Evolutionary conservation across 176 grass and related monocot species (phyloP), one percentile per base, ranked within the genome.

Genomic region (Luzula sylvatica): DNA sequence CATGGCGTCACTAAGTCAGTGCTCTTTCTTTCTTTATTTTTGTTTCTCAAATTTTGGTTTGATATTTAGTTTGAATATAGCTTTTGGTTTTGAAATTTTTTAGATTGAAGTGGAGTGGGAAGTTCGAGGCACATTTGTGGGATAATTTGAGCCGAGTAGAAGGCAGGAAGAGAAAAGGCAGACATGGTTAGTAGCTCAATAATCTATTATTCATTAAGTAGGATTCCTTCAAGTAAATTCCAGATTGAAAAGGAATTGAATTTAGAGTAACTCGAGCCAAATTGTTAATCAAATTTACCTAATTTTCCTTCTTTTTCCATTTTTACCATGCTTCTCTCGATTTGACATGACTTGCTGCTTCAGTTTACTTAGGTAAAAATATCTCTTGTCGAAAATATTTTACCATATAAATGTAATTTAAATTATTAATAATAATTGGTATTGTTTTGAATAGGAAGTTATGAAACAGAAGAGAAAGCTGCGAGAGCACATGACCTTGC

Each of bases 401-500:
- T 76, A 42, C 61, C 57, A 53, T 26, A 47, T 30, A 30, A 50
- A 46, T 64, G 20, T 69, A 21, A 23, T 2, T 52, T 49, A 27
- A 24, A 20, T 49, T 73, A 77, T 29, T 65, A 77, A 47, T 52
- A 65, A 20, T 23, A 9, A 61, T 68, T 55, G 65, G 44, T n/a
- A n/a, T n/a, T n/a, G n/a, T 35, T 26, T 53, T 40, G 28, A 43
- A 58, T 67, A 98, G 92, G 92, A n/a, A 98, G 92, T 66, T 83
- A 98, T 79, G 78, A 86, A 73, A 75, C 78, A 49, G 92, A 90
- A 69, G 92, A 98, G 50, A 85, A 80, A 66, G 92, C 92, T 52
- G 92, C 92, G 54, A 78, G 62, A 48, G 92, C 88, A 50, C 88
- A 95, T 75, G 88, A 95, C 66, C 76, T 87, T 77, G 88, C 83